These are phyloP conservation scores for Coemansia sp. DNA, from an alignment of 192 early-diverging fungal genomes.

Conservation along the genomic window DNA sequence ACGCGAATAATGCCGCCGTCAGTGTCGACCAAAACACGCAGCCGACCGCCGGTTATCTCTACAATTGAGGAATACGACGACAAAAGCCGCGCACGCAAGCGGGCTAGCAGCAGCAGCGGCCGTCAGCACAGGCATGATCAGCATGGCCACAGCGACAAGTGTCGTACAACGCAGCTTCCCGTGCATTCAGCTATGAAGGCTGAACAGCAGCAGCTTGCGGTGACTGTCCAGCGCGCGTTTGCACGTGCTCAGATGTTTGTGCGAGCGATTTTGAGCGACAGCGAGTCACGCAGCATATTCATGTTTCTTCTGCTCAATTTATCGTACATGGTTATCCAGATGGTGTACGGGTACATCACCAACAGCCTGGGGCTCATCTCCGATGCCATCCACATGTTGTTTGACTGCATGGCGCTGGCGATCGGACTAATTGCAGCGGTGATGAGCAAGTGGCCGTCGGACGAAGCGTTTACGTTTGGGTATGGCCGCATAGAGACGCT, in stretches of 20 bases:
- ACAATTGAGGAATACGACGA: conserved; percentile 49
- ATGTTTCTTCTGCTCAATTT: conserved; percentile 92
- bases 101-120: not conserved
- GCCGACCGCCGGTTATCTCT: conserved; percentile 22
- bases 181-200: not conserved
- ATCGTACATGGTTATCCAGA: conserved; percentile 89
- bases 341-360: conserved; percentile 74
- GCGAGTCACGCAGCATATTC: conserved; percentile 88
- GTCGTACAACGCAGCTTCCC: not conserved
- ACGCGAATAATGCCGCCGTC: conserved; percentile 23
- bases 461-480: conserved; percentile 65
- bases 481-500: conserved; percentile 90
- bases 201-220: not conserved
- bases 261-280: conserved; percentile 28
- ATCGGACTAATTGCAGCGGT: conserved; percentile 86
- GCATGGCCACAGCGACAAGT: not conserved
- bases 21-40: conserved; percentile 1
- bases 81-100: conserved; percentile 12
- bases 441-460: conserved; percentile 88
- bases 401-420: conserved; percentile 90
- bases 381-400: conserved; percentile 98
- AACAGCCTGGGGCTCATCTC: conserved; percentile 89
- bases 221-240: not conserved
- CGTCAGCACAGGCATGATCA: conserved; percentile 11
- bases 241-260: conserved; percentile 10